A percentile compares a stretch with the other conserved stretches of the same genome.
Conservation (phyloP, 2,329 filamentous ascomycete genomes). For the Pseudophaeomoniella oleicola region DNA sequence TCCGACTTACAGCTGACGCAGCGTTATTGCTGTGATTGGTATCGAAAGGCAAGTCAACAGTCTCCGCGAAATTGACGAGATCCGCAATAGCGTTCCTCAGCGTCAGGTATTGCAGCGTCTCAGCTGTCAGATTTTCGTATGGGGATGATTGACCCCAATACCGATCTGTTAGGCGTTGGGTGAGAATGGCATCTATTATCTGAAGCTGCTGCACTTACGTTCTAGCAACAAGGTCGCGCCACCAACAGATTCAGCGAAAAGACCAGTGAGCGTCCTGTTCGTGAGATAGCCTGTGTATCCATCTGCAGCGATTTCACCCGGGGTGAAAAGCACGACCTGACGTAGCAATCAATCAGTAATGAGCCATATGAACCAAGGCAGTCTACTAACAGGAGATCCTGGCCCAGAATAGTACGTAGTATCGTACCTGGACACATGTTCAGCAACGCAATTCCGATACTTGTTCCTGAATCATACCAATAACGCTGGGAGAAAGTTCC, state of each 20-base stretch:
- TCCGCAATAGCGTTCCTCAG: constrained; percentile 40
- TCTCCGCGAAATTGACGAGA: constrained; percentile 39
- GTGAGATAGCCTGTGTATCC: constrained; percentile 36
- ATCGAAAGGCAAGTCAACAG: constrained; percentile 39
- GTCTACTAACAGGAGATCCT: constrained; percentile 33
- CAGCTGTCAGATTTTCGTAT: constrained; percentile 33
- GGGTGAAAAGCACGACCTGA: constrained; percentile 35
- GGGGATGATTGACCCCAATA: constrained; percentile 45
- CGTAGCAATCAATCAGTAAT: constrained; percentile 1
- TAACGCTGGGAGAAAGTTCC: constrained; percentile 42
- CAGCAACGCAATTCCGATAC: neutral
- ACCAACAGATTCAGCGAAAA: constrained; percentile 36
- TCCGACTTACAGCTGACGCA: constrained; percentile 22
- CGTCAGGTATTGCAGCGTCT: constrained; percentile 40
- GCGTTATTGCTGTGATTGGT: constrained; percentile 32
- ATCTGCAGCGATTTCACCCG: constrained; percentile 35
- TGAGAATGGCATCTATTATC: neutral
- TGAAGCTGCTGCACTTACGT: constrained; percentile 20
- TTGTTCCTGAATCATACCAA: constrained; percentile 23
- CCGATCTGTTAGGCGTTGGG: constrained; percentile 27
- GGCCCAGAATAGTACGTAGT: constrained; percentile 37
- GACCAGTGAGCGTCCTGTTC: constrained; percentile 33
- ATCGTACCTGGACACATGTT: constrained; percentile 15
- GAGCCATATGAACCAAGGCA: neutral
- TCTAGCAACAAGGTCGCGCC: constrained; percentile 42